Conservation (phyloP, 345 rosid genomes). For the Moricandia arvensis region DNA sequence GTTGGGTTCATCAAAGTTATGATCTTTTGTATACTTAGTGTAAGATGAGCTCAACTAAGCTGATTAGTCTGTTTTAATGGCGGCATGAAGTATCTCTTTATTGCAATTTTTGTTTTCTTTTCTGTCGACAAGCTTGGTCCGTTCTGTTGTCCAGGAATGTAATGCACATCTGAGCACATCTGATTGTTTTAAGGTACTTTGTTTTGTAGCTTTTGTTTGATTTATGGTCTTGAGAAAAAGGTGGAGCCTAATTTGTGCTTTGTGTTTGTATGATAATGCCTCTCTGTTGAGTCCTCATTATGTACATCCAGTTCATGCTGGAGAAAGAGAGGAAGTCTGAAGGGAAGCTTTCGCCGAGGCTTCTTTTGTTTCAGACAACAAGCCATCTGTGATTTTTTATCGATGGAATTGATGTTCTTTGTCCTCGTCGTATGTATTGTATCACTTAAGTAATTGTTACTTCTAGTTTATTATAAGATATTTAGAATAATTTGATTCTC, state of each 20-base stretch:
- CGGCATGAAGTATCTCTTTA: background rate
- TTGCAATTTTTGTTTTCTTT: background rate
- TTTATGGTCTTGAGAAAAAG: background rate
- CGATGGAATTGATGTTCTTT: constrained; percentile 86
- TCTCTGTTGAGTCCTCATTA: constrained; percentile 65
- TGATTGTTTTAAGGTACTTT: too few relatives aligned
- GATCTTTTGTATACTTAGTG: background rate
- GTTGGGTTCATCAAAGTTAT: background rate
- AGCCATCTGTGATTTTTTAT: constrained; percentile 77
- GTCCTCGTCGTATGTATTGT: constrained; percentile 78
- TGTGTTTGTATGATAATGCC: constrained; percentile 16
- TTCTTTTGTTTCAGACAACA: constrained; percentile 53
- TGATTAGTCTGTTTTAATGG: background rate
- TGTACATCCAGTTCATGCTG: constrained; percentile 77
- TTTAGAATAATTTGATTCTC: background rate
- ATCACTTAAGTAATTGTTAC: background rate
- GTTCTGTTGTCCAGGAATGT: constrained; percentile 58
- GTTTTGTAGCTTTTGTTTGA: constrained; percentile 18
- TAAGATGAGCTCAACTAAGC: background rate
- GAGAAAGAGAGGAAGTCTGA: constrained; percentile 77
- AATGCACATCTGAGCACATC: constrained; percentile 74
- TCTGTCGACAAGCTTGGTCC: constrained; percentile 77
- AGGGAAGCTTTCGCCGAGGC: constrained; percentile 82
- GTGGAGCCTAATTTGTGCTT: background rate
- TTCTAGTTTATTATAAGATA: background rate